Evolutionary conservation across 2,329 filamentous ascomycete genomes (phyloP).

Genomic region (Parasarocladium wereldwijsianum): DNA sequence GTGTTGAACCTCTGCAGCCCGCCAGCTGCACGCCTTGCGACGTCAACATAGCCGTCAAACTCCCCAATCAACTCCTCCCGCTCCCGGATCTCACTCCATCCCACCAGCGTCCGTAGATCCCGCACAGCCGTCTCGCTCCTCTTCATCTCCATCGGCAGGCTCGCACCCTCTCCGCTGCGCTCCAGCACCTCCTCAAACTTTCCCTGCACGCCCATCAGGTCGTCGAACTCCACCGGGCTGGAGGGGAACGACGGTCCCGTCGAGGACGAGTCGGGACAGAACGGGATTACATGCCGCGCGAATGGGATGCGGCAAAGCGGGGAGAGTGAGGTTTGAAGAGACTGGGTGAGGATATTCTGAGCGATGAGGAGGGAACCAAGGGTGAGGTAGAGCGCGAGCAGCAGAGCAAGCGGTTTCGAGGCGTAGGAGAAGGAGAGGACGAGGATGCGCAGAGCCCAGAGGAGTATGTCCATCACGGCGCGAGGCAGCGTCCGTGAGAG

Average conservation of each 20-base stretch:
- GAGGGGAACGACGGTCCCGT: conserved; percentile 9
- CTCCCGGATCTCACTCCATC: conserved; percentile 51
- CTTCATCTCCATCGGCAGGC: conserved; percentile 67
- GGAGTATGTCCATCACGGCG: conserved; percentile 22
- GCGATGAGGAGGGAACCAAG: conserved; percentile 43
- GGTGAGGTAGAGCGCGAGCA: conserved; percentile 46
- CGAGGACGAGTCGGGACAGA: conserved; percentile 30
- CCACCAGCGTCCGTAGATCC: conserved; percentile 58
- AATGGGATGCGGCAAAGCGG: conserved; percentile 60
- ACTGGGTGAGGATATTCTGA: conserved; percentile 47
- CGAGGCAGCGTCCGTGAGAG: conserved; percentile 21
- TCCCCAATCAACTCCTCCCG: conserved; percentile 60
- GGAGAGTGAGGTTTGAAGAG: conserved; percentile 45
- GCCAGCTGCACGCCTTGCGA: conserved; percentile 46
- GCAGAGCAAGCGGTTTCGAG: conserved; percentile 48
- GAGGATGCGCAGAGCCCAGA: conserved; percentile 41
- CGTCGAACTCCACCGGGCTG: conserved; percentile 50
- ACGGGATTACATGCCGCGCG: conserved; percentile 43
- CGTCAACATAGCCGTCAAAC: conserved; percentile 62
- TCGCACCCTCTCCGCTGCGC: conserved; percentile 47
- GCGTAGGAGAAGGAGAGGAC: conserved; percentile 44
- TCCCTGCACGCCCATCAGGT: conserved; percentile 59
- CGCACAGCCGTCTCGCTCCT: conserved; percentile 59
- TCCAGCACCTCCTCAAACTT: conserved; percentile 64
- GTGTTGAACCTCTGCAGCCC: conserved; percentile 64